Evolutionary conservation across 2,329 filamentous ascomycete species (phyloP).

Genomic region (Alternaria brassicicola): DNA sequence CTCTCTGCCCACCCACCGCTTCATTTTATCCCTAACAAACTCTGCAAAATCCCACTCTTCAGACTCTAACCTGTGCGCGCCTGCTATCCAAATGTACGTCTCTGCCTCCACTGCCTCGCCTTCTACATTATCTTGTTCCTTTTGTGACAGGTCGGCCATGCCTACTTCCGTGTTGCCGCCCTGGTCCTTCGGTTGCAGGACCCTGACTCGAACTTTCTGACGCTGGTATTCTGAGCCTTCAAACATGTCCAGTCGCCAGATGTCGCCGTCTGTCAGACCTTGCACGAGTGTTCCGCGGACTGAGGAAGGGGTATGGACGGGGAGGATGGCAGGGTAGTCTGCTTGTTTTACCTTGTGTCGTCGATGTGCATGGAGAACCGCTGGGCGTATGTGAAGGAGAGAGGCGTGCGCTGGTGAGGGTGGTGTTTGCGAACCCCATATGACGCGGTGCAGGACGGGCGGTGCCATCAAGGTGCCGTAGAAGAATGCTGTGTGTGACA

Average conservation of each 20-base stretch:
- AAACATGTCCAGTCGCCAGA: conserved; percentile 78
- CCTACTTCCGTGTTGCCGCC: conserved; percentile 13
- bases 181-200: conserved; percentile 40
- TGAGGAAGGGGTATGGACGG: conserved; percentile 25
- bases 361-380: conserved; percentile 74
- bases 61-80: conserved; percentile 63
- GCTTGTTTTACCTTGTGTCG: conserved; percentile 71
- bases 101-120: conserved; percentile 52
- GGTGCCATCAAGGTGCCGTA: conserved; percentile 82
- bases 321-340: conserved; percentile 82
- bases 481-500: conserved; percentile 65
- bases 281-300: conserved; percentile 78
- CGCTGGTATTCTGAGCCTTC: conserved; percentile 78
- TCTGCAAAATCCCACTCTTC: conserved; percentile 87
- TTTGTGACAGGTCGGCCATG: conserved; percentile 30
- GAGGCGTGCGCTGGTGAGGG: conserved; percentile 57
- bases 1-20: conserved; percentile 59
- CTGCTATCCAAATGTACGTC: conserved; percentile 60
- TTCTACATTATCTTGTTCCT: conserved; percentile 41
- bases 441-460: conserved; percentile 83
- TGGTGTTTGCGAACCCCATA: conserved; percentile 65
- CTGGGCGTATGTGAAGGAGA: conserved; percentile 71
- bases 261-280: conserved; percentile 77
- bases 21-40: conserved; percentile 78
- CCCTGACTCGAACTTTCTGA: conserved; percentile 53